phyloP scores from a whole-genome alignment of 805 yeast genomes.

The Myxozyma sirexii region DNA sequence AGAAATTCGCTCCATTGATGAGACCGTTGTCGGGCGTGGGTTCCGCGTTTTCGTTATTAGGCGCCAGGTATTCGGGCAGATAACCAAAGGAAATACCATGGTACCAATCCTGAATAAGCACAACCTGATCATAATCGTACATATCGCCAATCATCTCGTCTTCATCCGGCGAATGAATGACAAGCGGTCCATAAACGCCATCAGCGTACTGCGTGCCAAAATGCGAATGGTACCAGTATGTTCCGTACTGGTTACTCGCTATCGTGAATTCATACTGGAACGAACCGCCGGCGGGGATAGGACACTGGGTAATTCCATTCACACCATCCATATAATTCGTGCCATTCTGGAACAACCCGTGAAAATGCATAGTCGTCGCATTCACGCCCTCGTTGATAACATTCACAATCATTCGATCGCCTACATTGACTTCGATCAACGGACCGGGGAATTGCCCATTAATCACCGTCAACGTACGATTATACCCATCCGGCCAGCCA shows the following conservation, averaged over 20 bases:
- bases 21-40: constrained; percentile 48
- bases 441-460: constrained; percentile 87
- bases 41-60: constrained; percentile 47
- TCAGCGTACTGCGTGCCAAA: constrained; percentile 87
- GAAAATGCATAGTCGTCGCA: constrained; percentile 85
- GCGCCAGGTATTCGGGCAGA: constrained; percentile 45
- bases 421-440: constrained; percentile 67
- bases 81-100: constrained; percentile 44
- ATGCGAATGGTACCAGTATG: constrained; percentile 98
- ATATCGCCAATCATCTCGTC: constrained; percentile 38
- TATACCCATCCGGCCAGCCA: constrained; percentile 61
- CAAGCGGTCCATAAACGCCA: constrained; percentile 61
- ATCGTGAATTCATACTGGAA: constrained; percentile 78
- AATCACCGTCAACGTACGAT: constrained; percentile 58
- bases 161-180: constrained; percentile 48
- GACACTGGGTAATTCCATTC: constrained; percentile 83
- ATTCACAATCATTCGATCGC: constrained; percentile 73
- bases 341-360: constrained; percentile 83
- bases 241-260: constrained; percentile 74
- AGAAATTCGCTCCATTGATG: constrained; percentile 47
- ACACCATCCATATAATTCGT: constrained; percentile 88
- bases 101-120: constrained; percentile 50
- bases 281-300: constrained; percentile 74
- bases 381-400: constrained; percentile 69
- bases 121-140: constrained; percentile 42